Percentiles rank a stretch among this genome's conserved stretches.
Evolutionary conservation across 1,284 basidiomycete species (phyloP).

Genomic region (Leccinum griseonigrum): DNA sequence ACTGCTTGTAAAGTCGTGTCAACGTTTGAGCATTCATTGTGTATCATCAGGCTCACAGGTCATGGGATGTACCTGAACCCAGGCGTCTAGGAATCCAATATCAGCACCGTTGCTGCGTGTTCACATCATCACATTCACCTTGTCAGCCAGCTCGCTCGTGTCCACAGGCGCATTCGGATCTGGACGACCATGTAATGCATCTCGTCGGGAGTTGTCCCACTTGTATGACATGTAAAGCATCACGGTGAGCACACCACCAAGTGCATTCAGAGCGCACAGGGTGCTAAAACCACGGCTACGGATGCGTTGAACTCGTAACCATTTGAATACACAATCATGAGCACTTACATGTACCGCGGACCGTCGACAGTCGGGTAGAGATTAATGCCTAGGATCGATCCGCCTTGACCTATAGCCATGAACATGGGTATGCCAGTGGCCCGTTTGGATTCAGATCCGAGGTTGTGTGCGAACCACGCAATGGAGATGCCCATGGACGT

Average conservation of each 20-base stretch:
- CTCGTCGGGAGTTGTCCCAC: conserved; percentile 55
- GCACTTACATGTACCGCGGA: conserved; percentile 59
- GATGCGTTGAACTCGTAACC: not conserved
- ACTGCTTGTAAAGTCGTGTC: not conserved
- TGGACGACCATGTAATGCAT: conserved; percentile 53
- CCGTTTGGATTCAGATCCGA: conserved; percentile 75
- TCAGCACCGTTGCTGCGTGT: not conserved
- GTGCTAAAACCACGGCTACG: conserved; percentile 69
- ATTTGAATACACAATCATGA: not conserved
- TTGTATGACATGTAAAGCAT: conserved; percentile 57
- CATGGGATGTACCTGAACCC: conserved; percentile 26
- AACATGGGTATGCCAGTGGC: conserved; percentile 75
- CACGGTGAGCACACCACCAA: conserved; percentile 46
- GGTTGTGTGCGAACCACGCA: conserved; percentile 77
- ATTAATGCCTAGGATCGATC: conserved; percentile 69
- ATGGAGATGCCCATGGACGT: conserved; percentile 67
- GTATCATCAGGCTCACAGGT: not conserved
- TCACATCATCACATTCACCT: conserved; percentile 34
- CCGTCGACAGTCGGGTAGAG: conserved; percentile 62
- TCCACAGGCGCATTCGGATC: conserved; percentile 52
- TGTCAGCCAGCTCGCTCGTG: conserved; percentile 63
- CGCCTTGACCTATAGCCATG: conserved; percentile 77
- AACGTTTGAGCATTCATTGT: not conserved
- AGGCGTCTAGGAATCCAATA: conserved; percentile 10
- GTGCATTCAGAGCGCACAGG: conserved; percentile 53